These are phyloP conservation scores for Termitomyces sp. DNA, from an alignment of 768 basidiomycete genomes.

Conservation along the genomic window DNA sequence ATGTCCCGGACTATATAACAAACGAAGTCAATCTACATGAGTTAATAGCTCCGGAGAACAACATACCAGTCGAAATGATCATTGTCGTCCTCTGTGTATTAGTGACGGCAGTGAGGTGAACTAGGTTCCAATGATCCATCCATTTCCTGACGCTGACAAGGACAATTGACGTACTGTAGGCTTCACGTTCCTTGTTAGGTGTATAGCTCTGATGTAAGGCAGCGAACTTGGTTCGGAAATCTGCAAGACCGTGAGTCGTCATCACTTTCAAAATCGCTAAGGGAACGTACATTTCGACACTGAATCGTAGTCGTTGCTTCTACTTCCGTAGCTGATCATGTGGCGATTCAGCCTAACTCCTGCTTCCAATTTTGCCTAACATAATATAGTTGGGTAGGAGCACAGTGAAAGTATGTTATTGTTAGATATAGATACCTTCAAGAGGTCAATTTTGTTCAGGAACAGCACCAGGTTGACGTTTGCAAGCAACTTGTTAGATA, in stretches of 20 bases:
- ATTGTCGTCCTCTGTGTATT: constrained; percentile 68
- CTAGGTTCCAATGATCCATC: constrained; percentile 26
- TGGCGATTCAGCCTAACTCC: constrained; percentile 69
- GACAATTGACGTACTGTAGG: constrained; percentile 49
- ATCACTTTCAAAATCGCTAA: neutral
- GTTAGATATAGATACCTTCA: constrained; percentile 40
- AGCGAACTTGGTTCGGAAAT: constrained; percentile 70
- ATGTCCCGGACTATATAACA: constrained; percentile 54
- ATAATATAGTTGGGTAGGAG: constrained; percentile 1
- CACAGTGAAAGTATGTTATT: neutral
- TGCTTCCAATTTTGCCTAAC: constrained; percentile 65
- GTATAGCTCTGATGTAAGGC: constrained; percentile 62
- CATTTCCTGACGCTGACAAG: neutral
- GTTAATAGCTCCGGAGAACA: constrained; percentile 1
- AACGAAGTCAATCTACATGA: neutral
- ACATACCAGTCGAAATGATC: constrained; percentile 69
- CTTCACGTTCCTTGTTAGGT: constrained; percentile 65
- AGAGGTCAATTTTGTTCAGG: constrained; percentile 75
- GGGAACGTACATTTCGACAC: constrained; percentile 62
- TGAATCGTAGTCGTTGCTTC: constrained; percentile 74
- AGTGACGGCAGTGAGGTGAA: constrained; percentile 78
- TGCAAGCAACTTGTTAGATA: constrained; percentile 66
- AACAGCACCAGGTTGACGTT: constrained; percentile 79
- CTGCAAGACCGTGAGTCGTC: constrained; percentile 27
- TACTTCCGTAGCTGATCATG: constrained; percentile 65